Base-by-base conservation (phyloP, 257 asterid species). In the Gentiana straminea region DNA sequence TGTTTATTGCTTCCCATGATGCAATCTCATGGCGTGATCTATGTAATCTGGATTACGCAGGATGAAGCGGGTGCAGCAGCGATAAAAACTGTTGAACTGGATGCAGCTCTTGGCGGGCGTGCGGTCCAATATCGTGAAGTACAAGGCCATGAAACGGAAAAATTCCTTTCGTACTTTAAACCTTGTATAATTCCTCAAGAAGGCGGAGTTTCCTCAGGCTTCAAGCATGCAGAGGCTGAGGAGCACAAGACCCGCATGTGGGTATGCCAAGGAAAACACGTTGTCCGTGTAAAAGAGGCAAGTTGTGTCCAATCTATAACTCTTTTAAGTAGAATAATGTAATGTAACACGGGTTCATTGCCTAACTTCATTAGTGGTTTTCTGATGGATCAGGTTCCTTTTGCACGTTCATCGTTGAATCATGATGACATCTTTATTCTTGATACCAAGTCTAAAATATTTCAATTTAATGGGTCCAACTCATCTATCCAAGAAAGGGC, bases 401-500 rank as follows among this genome's bases (percentile, higher is more conserved):
- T 84, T 73, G 94, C 89, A 66, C 88, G 99, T 58, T 81, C 97
- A 64, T 78, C 99, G 66, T 94, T 89, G 79, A 93, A 81, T 75
- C 99, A 93, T 46, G 99, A 93, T 51, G 96, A 93, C 71, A 89
- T 89, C 58, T 89, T 93, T 74, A 76, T 93, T 68, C 92, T 93
- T n/a, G 96, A 93, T 67, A 93, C 99, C 11, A 79, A 73, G 72
- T 82, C 86, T 43, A 93, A 89, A 72, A 79, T 93, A 47, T 93
- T 89, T 64, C 99, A 93, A 72, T 93, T 93, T 71, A 93, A 84
- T 72, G 97, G 99, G 64, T 86, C 89, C 70, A 89, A 93, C 74
- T 93, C 99, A 55, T 84, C 80, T 65, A 93, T 93, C 79, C 99
- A 89, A 89, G 99, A 93, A 86, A 82, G 99, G 70, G 99, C 99